Percentiles rank a stretch among this genome's conserved stretches.
Conservation (phyloP, 257 asterid species). For the Nicotiana otophora region DNA sequence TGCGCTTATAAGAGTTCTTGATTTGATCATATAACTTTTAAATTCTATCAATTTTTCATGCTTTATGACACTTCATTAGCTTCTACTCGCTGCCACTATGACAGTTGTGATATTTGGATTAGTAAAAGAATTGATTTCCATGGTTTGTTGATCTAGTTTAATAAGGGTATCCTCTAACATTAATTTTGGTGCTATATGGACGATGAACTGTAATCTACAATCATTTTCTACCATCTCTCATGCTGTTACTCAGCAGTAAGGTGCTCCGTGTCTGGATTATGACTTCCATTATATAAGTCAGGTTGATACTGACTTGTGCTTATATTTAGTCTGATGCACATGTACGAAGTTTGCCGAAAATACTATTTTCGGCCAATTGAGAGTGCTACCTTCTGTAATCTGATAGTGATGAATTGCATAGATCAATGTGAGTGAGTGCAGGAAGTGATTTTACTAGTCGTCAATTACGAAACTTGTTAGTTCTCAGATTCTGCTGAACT, state of each 20-base stretch:
- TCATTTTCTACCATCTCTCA: not conserved
- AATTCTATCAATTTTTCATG: not conserved
- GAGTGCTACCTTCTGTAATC: not conserved
- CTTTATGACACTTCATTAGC: not conserved
- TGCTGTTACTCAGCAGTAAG: not conserved
- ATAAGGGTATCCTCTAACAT: not conserved
- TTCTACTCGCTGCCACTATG: not conserved
- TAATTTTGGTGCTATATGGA: not conserved
- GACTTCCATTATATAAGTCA: not conserved
- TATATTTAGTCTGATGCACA: not conserved
- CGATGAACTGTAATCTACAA: not conserved
- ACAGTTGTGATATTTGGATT: not conserved
- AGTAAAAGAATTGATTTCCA: not conserved
- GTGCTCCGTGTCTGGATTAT: not conserved
- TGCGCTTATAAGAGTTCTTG: not conserved
- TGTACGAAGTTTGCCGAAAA: not conserved
- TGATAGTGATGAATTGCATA: not conserved
- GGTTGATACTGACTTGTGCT: not conserved
- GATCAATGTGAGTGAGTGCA: not conserved
- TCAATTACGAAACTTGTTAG: not conserved
- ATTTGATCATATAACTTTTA: not conserved
- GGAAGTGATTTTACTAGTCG: not conserved
- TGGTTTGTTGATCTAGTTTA: not conserved
- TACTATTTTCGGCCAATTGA: not conserved
- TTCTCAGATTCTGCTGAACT: not conserved